Percentiles rank a stretch among this genome's conserved stretches.
Conservation (phyloP, 805 yeast species). For the Ogataea parapolymorpha region DNA sequence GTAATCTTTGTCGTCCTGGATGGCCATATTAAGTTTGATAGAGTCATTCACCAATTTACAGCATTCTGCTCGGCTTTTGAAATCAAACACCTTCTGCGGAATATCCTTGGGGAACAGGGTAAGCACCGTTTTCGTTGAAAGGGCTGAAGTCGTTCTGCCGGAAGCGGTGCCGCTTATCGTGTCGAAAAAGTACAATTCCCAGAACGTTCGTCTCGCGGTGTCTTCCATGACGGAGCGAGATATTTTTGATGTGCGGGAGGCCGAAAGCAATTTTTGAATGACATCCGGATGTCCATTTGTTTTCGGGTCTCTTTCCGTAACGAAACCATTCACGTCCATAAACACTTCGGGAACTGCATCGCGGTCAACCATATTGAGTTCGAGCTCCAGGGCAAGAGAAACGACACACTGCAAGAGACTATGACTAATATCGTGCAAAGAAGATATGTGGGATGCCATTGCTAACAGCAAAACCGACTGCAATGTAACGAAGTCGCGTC, state of each 20-base stretch:
- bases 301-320: constrained; percentile 18
- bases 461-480: constrained; percentile 41
- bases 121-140: constrained; percentile 36
- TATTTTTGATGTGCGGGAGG: constrained; percentile 21
- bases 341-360: constrained; percentile 25
- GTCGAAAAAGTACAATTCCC: constrained; percentile 53
- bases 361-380: constrained; percentile 39
- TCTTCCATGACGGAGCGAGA: constrained; percentile 28
- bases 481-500: constrained; percentile 42
- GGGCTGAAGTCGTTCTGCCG: constrained; percentile 40
- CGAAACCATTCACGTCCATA: constrained; percentile 35
- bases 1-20: constrained; percentile 39
- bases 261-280: constrained; percentile 10
- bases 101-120: constrained; percentile 40
- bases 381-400: constrained; percentile 35
- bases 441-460: constrained; percentile 48
- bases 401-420: constrained; percentile 42
- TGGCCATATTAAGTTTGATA: constrained; percentile 44
- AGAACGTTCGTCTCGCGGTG: constrained; percentile 43
- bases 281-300: constrained; percentile 18
- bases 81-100: constrained; percentile 39
- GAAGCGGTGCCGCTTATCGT: constrained; percentile 53
- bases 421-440: constrained; percentile 45
- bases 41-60: constrained; percentile 49
- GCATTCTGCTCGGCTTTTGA: constrained; percentile 43